Conservation (phyloP, 805 yeast species). For the Clavispora santaluciae region DNA sequence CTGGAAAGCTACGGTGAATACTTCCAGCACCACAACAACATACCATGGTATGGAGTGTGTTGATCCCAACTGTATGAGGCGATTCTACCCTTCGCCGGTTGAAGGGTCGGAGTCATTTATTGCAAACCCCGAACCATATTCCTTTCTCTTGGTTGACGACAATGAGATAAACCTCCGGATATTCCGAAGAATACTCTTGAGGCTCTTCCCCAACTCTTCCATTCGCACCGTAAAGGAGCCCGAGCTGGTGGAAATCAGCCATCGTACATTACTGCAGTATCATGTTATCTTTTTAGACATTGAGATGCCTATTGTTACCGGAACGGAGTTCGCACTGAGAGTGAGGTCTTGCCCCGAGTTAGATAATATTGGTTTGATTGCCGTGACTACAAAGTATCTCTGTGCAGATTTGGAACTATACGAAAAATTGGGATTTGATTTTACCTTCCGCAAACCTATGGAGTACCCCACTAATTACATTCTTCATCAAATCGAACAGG, state of each 20-base stretch:
- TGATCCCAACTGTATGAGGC: background rate
- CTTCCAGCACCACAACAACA: background rate
- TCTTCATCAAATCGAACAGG: constrained; percentile 16
- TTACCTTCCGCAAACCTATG: constrained; percentile 39
- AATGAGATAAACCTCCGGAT: constrained; percentile 38
- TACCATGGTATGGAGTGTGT: background rate
- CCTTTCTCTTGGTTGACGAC: constrained; percentile 36
- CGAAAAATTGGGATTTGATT: constrained; percentile 34
- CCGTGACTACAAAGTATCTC: constrained; percentile 35
- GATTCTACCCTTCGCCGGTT: constrained; percentile 1
- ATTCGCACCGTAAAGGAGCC: constrained; percentile 28
- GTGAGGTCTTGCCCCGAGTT: constrained; percentile 9
- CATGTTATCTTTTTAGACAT: constrained; percentile 36
- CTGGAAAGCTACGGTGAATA: background rate
- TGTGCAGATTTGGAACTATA: constrained; percentile 26
- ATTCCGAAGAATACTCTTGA: constrained; percentile 25
- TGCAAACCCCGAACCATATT: constrained; percentile 12
- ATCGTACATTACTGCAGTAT: constrained; percentile 6
- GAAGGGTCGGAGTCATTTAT: constrained; percentile 1
- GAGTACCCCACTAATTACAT: constrained; percentile 16
- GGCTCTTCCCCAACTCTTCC: constrained; percentile 29
- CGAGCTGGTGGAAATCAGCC: constrained; percentile 23
- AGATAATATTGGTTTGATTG: constrained; percentile 29
- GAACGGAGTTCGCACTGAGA: constrained; percentile 31
- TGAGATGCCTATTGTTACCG: constrained; percentile 41